Evolutionary conservation across 2,329 filamentous ascomycete species (phyloP), one percentile per base, ranked within the genome.

Genomic region (Tolypocladium ovalisporum): DNA sequence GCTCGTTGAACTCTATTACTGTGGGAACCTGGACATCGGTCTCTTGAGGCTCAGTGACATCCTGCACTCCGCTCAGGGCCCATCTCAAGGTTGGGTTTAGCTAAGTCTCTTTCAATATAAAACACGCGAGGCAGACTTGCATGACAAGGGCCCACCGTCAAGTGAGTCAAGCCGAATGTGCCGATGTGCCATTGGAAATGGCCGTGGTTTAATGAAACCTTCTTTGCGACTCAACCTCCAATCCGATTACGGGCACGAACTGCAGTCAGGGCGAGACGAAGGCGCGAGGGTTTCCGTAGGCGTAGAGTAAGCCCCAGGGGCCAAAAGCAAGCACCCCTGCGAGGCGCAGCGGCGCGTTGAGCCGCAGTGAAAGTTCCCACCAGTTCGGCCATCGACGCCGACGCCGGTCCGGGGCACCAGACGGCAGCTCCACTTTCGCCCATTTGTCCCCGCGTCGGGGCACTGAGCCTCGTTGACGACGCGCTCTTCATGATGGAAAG

Each of bases 401-500:
- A 51, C 55, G 55, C 59, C 59, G 55, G 51, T 51, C 42, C 40
- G 47, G 55, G 40, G n/a, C 22, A 56, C n/a, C n/a, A n/a, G n/a
- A n/a, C 59, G 52, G 57, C 52, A 52, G 57, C 24, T 29, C 59
- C 44, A 56, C 53, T 54, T 52, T 56, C 54, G 53, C 44, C 44
- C 58, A 36, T 36, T 53, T n/a, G 24, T 39, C 51, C 27, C 27
- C 51, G 13, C 13, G 34, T n/a, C 24, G 52, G n/a, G 34, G 22
- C 19, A 13, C 34, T 54, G 29, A 15, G 37, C 24, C 13, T 24
- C 24, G 4, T 29, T 15, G 34, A 42, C 27, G 27, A 44, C 37
- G 37, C 34, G 27, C 15, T 34, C 6, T 35, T 6, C 6, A 1
- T 5, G 8, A n/a, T 10, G 7, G 27, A 29, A 10, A 27, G 24